Evolutionary conservation across 2,329 filamentous ascomycete genomes (phyloP), one percentile per base, ranked within the genome.

Genomic region (Fusarium metavorans): DNA sequence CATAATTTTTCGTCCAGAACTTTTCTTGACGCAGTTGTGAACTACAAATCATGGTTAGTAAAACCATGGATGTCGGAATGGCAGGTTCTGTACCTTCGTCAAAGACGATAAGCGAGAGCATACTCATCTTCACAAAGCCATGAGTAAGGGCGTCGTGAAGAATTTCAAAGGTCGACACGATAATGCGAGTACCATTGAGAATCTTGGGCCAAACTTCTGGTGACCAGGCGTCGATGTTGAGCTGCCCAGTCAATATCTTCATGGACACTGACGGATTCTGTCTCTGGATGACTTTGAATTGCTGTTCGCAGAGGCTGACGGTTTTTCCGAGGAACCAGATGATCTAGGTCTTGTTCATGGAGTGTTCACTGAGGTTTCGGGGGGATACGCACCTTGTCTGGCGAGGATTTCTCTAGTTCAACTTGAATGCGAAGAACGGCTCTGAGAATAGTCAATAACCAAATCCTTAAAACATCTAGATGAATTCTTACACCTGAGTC

Each of bases 261-360:
- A 91, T 87, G 25, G 90, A 87, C 37, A 90, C 87, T 0, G 86
- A 85, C 1, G 89, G 87, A 3, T 94, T 88, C 67, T 94, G 90
- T 1, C 85, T 80, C 11, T 84, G 82, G 58, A 96, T 87, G 23
- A 91, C 89, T 3, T 85, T 82, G 75, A 86, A 85, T 78, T 95
- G 94, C 75, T 96, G 94, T 7, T 84, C 77, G 66, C 91, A 93
- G 1, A 96, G 85, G 1, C 89, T 84, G 5, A 94, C 88, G 0
- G 92, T 95, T 0, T 93, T 93, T 0, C 91, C 89, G 45, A 94
- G 83, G 76, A 95, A 94, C 94, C 94, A 96, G 11, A 94, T 85
- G 5, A 91, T 80, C 90, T 91, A 62, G 9, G 20, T 5, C 4
- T 56, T 34, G 63, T 80, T 73, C 80, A 71, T 50, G 63, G 23